Evolutionary conservation across 345 rosid species (phyloP), one percentile per base, ranked within the genome.

Genomic region (Eucalyptus marginata): DNA sequence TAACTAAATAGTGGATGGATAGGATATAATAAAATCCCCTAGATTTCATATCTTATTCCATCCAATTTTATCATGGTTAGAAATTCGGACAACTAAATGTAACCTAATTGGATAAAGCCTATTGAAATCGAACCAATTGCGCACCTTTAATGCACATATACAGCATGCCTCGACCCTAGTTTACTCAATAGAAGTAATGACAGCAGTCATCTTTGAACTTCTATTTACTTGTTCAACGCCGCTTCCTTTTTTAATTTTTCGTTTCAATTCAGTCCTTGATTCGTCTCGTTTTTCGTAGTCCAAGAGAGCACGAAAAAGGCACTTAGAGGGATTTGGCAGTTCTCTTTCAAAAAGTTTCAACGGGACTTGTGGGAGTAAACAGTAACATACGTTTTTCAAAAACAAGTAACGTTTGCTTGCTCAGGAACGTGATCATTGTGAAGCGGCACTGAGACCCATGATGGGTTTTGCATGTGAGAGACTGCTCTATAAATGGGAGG

Each of bases 1-100:
- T 52, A 1, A 52, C 0, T 3, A 0, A 52, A 18, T 0, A 52
- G 1, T 51, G 2, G 0, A 51, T 52, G 10, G 0, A 7, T 0
- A 52, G 0, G 2, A 52, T 52, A 52, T 18, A 18, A 3, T 52
- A 52, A 52, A 52, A 52, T 52, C 1, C 0, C 0, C 0, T 52
- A 8, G 0, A 52, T 52, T 18, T 52, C 25, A 52, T 52, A 52
- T 52, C 0, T 0, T 52, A 52, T 52, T 18, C 0, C 3, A 52
- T 52, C 1, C 0, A 52, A 2, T 52, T 52, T 0, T 52, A 52
- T 52, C 2, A 52, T 8, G 3, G 8, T 52, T 52, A 7, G 0
- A 52, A 18, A 52, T 7, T 0, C 0, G 17, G 9, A 51, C 1
- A 52, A 51, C 22, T 51, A 17, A 54, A 4, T 9, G 0, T 66